Evolutionary conservation across 371 early-diverging fungal species (phyloP).

Genomic region (Mucor velutinosus): DNA sequence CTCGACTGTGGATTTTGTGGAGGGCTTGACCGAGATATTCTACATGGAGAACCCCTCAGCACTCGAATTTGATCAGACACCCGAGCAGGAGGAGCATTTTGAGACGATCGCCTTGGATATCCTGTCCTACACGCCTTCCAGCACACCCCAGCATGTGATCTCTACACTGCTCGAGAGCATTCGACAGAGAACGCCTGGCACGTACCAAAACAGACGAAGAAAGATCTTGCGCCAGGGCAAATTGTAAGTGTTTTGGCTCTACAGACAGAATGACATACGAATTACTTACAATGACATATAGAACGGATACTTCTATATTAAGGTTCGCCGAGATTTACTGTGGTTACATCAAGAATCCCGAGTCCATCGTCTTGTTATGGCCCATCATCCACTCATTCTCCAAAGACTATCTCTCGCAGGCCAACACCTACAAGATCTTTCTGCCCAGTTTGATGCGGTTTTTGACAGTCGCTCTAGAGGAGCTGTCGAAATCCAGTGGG

Average conservation of each 20-base stretch:
- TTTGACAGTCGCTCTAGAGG: slow-evolving; percentile 61
- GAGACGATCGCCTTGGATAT: slow-evolving; percentile 53
- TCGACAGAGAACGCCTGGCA: slow-evolving; percentile 57
- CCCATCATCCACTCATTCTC: slow-evolving; percentile 63
- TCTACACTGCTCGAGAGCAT: slow-evolving; percentile 59
- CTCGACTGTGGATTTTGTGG: slow-evolving; percentile 61
- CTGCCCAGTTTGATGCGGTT: slow-evolving; percentile 57
- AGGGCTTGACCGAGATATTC: slow-evolving; percentile 66
- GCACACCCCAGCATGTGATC: slow-evolving; percentile 57
- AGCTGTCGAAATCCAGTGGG: slow-evolving; percentile 43
- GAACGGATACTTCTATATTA: slow-evolving; percentile 63
- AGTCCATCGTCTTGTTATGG: slow-evolving; percentile 65
- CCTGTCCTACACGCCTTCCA: slow-evolving; percentile 52
- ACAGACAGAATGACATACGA: background rate
- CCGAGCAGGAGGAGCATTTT: slow-evolving; percentile 20
- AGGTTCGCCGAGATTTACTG: slow-evolving; percentile 66
- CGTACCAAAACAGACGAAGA: slow-evolving; percentile 36
- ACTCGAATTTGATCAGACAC: slow-evolving; percentile 35
- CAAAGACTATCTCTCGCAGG: slow-evolving; percentile 69
- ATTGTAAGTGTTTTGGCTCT: slow-evolving; percentile 45
- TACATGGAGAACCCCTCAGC: slow-evolving; percentile 61
- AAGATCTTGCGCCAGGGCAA: slow-evolving; percentile 56
- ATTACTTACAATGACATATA: slow-evolving; percentile 17
- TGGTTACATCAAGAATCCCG: slow-evolving; percentile 44
- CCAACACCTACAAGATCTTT: slow-evolving; percentile 64